Evolutionary conservation across 73 alveolate genomes (phyloP).

Genomic region (Tetrahymena malaccensis): DNA sequence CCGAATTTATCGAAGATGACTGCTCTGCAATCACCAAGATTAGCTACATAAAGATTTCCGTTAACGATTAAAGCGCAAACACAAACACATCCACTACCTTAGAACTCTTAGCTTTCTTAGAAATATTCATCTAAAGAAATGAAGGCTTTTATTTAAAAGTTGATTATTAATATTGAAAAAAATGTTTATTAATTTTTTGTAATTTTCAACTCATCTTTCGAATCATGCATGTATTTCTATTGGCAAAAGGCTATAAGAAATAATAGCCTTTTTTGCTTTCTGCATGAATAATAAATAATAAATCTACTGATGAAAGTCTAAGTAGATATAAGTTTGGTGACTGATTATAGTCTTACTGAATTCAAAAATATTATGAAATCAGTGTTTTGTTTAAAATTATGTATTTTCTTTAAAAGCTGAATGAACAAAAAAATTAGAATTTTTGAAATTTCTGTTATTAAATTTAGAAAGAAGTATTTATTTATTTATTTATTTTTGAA

Average conservation of each 20-base stretch:
- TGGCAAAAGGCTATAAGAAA: too few species aligned
- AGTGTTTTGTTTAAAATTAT: neutral
- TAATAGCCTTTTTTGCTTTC: too few species aligned
- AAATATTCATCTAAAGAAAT: neutral
- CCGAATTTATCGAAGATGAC: neutral
- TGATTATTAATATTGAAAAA: too few species aligned
- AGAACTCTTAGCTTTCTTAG: neutral
- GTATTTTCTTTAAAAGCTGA: neutral
- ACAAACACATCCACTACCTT: neutral
- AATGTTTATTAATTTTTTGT: too few species aligned
- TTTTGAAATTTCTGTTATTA: neutral
- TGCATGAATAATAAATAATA: too few species aligned
- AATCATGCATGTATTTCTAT: too few species aligned
- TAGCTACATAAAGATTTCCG: neutral
- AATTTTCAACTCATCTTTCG: too few species aligned
- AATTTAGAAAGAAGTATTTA: neutral
- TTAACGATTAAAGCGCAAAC: neutral
- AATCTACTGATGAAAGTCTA: too few species aligned
- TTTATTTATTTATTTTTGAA: neutral
- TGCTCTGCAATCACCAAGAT: neutral
- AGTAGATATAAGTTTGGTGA: neutral
- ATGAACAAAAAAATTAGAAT: neutral
- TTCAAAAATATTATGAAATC: neutral
- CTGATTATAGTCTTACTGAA: neutral
- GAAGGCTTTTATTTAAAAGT: neutral